These are phyloP conservation scores for Sungouiella blattae DNA, from an alignment of 805 yeast genomes.

Conservation along the genomic window DNA sequence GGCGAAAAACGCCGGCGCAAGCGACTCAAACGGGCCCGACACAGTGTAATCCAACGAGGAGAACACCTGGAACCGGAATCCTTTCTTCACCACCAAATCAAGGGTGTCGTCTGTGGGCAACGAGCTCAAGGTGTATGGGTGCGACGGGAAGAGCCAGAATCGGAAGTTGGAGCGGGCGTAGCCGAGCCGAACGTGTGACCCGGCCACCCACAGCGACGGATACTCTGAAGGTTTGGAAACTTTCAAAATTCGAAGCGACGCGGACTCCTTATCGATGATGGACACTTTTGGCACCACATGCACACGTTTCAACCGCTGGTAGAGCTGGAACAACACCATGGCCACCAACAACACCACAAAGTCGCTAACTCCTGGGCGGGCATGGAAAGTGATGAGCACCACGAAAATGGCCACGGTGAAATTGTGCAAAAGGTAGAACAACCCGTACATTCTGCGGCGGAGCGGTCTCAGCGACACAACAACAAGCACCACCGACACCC, in stretches of 20 bases:
- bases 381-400: conserved; percentile 51
- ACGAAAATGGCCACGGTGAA: conserved; percentile 45
- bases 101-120: conserved; percentile 34
- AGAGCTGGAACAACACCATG: conserved; percentile 34
- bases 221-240: conserved; percentile 18
- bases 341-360: conserved; percentile 20
- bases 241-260: conserved; percentile 19
- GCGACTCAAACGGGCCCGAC: conserved; percentile 39
- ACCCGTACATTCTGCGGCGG: conserved; percentile 46
- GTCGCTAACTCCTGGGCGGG: conserved; percentile 62
- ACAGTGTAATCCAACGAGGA: conserved; percentile 11
- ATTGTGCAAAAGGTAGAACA: conserved; percentile 58
- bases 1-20: conserved; percentile 42
- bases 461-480: conserved; percentile 47
- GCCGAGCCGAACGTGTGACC: conserved; percentile 50
- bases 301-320: conserved; percentile 24
- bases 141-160: conserved; percentile 51
- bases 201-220: conserved; percentile 42
- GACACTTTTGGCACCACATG: conserved; percentile 13
- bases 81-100: conserved; percentile 44
- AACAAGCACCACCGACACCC: conserved; percentile 32
- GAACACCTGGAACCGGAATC: conserved; percentile 19
- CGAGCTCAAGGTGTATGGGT: conserved; percentile 64
- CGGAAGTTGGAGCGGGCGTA: conserved; percentile 6
- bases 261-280: conserved; percentile 11